phyloP scores from a whole-genome alignment of 192 early-diverging fungal genomes.

The Coemansia sp. region DNA sequence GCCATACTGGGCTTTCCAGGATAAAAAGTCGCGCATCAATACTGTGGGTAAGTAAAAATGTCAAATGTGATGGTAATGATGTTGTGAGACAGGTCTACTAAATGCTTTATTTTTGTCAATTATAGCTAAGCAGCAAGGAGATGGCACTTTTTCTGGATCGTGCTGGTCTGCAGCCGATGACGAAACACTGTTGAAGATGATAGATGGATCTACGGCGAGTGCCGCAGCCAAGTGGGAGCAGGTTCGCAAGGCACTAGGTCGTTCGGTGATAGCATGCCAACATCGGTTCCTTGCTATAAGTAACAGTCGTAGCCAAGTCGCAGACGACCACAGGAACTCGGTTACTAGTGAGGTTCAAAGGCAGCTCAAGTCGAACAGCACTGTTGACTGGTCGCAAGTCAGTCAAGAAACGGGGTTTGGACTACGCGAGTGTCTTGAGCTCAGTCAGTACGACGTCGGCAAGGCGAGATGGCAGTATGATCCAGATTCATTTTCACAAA shows the following conservation, averaged over 20 bases:
- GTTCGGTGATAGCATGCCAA: neutral
- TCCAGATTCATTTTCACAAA: slow-evolving; percentile 10
- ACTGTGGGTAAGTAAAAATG: neutral
- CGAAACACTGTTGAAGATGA: neutral
- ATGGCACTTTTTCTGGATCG: neutral
- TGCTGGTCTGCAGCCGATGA: neutral
- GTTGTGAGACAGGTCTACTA: neutral
- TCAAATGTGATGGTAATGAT: neutral
- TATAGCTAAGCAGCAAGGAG: neutral
- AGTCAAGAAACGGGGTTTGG: neutral
- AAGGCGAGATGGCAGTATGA: slow-evolving; percentile 17
- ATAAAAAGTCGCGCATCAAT: neutral
- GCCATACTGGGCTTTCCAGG: neutral
- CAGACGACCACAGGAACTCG: neutral
- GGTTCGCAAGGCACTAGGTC: neutral
- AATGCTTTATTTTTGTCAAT: neutral
- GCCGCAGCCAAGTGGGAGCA: neutral
- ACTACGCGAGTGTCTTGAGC: slow-evolving; percentile 16
- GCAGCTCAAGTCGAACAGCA: neutral
- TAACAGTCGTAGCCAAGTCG: neutral
- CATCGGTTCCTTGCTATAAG: neutral
- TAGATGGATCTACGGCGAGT: neutral
- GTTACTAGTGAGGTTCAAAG: neutral
- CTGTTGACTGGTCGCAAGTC: slow-evolving; percentile 17
- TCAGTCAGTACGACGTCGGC: neutral